phyloP scores from a whole-genome alignment of 176 grass and related monocot genomes.

The Ampelocalamus luodianensis region DNA sequence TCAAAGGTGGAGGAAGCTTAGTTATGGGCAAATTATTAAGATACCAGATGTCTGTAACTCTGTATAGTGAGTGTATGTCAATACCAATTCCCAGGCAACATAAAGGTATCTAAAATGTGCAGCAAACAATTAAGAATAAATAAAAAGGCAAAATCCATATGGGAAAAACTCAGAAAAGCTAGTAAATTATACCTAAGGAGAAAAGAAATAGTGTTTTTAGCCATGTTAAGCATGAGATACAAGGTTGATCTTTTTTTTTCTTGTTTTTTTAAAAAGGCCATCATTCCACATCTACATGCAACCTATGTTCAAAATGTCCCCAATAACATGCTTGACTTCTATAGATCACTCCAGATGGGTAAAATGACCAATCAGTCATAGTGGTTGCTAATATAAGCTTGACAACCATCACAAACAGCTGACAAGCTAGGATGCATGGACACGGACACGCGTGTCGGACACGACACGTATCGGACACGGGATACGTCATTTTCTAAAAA shows the following conservation, averaged over 20 bases:
- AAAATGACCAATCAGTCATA: not conserved
- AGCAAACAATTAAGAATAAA: not conserved
- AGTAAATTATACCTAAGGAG: not conserved
- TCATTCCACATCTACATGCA: not conserved
- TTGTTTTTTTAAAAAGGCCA: no score
- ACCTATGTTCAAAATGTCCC: not conserved
- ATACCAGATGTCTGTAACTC: slow-evolving; percentile 7
- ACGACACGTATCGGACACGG: no score
- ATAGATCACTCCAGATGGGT: not conserved
- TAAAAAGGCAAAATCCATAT: slow-evolving; percentile 1
- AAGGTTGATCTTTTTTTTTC: not conserved
- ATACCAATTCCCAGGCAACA: not conserved
- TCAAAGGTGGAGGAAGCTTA: not conserved
- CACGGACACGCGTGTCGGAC: no score
- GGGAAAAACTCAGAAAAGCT: not conserved
- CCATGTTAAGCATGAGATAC: not conserved
- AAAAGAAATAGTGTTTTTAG: not conserved
- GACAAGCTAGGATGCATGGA: no score
- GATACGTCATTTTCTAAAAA: no score
- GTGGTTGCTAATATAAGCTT: not conserved
- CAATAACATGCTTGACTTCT: not conserved
- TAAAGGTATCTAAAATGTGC: not conserved
- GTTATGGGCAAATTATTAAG: slow-evolving; percentile 20
- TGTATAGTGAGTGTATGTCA: not conserved
- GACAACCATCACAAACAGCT: not conserved